Base-by-base conservation (phyloP, 805 yeast species). In the Candida schatavii region DNA sequence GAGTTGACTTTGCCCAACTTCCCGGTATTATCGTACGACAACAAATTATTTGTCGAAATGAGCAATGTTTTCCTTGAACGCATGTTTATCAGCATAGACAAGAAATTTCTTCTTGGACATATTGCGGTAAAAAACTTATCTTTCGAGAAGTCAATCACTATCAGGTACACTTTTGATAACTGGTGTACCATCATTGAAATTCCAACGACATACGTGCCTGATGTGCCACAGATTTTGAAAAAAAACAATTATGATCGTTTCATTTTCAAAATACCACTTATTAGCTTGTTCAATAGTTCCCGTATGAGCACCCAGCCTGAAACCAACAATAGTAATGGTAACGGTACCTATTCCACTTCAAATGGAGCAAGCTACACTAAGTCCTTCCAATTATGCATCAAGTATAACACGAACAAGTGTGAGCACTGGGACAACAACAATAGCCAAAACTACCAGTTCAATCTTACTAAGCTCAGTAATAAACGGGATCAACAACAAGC, bases 401-500 rank as follows among this genome's bases (percentile, higher is more conserved):
- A 75, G 41, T 86, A 77, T 57, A 52, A 56, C 36, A 62, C 78
- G 15, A 59, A 64, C 33, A 72, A 73, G 13, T 52, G 55, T 35
- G 89, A 81, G 49, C 75, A 57, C 54, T 88, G 96, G 96, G 96
- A 88, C 59, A 88, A 85, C 64, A 88, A 88, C 62, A 47, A 62
- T 29, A 55, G 56, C 39, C 57, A 62, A 35, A 88, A 88, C 62
- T 88, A 84, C 61, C 71, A 66, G 33, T 61, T 88, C 14, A 59
- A 59, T 29, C 72, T 78, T 45, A 64, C 59, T 18, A 61, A 60
- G 45, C 48, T 23, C 22, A 29, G 25, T 10, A 22, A 2, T 23
- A 41, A 23, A 32, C 33, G 25, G 36, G 15, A 42, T 20, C 27
- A n/a, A 22, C 5, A 29, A 9, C n/a, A 21, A 28, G 4, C n/a